Evolutionary conservation across 106 monocot species (phyloP).

Genomic region (Acorus gramineus): DNA sequence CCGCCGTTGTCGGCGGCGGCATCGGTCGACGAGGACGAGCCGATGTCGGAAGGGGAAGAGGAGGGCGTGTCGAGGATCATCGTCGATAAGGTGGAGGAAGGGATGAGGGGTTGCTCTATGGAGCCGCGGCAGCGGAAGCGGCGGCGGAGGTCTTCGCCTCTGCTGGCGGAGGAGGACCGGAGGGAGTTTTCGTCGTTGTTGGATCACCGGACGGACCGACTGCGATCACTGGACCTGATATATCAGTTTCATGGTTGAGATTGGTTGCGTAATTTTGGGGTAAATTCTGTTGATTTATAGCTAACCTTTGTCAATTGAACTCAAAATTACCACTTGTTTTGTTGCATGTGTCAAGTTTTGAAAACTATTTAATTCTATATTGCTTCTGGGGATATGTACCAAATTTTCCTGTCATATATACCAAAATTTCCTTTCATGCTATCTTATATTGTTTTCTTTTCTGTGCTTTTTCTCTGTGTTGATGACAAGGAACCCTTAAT

Average conservation of each 20-base stretch:
- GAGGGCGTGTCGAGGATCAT: background rate
- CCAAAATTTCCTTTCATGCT: too few relatives aligned
- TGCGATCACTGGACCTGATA: slow-evolving; percentile 10
- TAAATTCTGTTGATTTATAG: background rate
- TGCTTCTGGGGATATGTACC: too few relatives aligned
- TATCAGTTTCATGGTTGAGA: slow-evolving; percentile 18
- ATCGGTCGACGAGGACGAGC: slow-evolving; percentile 2
- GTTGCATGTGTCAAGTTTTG: too few relatives aligned
- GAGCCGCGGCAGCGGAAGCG: slow-evolving; percentile 12
- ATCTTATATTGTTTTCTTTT: too few relatives aligned
- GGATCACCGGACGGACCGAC: background rate
- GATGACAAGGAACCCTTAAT: too few relatives aligned
- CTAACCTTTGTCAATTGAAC: background rate
- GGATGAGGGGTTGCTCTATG: background rate
- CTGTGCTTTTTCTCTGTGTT: too few relatives aligned
- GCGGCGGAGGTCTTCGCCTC: slow-evolving; percentile 4
- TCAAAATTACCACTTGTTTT: background rate
- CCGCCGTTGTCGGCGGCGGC: background rate
- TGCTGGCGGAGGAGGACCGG: slow-evolving; percentile 1
- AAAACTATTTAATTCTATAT: too few relatives aligned
- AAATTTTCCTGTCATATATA: too few relatives aligned
- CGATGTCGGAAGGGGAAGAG: slow-evolving; percentile 3
- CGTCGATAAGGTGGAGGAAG: slow-evolving; percentile 3
- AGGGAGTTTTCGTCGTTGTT: slow-evolving; percentile 3
- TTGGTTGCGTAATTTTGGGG: background rate